Base-by-base conservation (phyloP, 176 grass and related monocot species). In the Themeda triandra region DNA sequence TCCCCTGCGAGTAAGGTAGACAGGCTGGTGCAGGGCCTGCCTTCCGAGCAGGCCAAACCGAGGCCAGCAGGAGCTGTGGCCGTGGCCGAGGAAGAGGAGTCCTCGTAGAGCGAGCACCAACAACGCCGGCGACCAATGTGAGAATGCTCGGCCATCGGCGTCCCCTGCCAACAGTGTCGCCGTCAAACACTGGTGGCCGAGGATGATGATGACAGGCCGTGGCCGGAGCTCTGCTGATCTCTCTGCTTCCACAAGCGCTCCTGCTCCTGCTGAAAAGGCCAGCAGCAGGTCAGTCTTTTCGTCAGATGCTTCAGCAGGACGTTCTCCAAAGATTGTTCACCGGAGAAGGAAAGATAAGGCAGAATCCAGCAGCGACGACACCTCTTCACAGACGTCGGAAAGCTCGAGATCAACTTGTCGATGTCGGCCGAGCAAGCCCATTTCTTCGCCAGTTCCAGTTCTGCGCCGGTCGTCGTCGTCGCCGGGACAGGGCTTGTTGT, bases 161-260 rank as follows among this genome's bases (percentile, higher is more conserved):
- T 31, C 37, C 17, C 71, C 73, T 1, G 70, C 18, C 18, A 71
- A 59, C 56, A 85, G 78, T 41, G 51, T 46, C 21, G 9, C 8
- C 39, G 10, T 53, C 58, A 5, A 85, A 93, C 41, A 44, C 28
- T 83, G 89, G 65, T 92, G 94, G 94, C 87, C 90, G 45, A 79
- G 69, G 66, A 85, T 93, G 85, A 53, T 82, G 80, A 29, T 21
- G 40, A 41, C 40, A 10, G 40, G 40, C 41, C 39, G 39, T 32
- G 87, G 89, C 46, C 87, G 70, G 76, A 32, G 76, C n/a, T 88
- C 89, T 64, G 27, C 39, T 1, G 51, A 7, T 9, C 29, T 39
- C 53, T 60, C 84, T 15, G 66, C 84, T 24, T 69, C 71, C 1
- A 70, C 77, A 65, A 84, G 24, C 32, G 13, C 30, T 33, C 9